Evolutionary conservation across 2,329 filamentous ascomycete genomes (phyloP), one percentile per base, ranked within the genome.

Genomic region (Fusarium robinianum): DNA sequence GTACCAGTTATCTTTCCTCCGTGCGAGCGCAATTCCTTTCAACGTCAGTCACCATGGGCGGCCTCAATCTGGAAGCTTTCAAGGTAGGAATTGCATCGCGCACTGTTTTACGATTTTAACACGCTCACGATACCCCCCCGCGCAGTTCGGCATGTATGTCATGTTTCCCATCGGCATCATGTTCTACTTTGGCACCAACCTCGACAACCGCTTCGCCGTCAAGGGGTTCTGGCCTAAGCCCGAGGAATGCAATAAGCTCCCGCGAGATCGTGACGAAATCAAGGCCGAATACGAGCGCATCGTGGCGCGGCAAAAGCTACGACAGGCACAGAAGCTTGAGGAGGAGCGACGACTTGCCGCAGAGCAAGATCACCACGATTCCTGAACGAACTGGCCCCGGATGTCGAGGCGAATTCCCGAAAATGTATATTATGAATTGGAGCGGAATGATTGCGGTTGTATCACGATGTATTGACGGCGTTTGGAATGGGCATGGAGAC

Each of bases 111-210:
- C 19, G 27, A 27, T 31, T 12, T 16, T 16, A 23, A 33, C n/a
- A 32, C 31, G 31, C 32, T 53, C 18, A 57, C 29, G 25, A 36
- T 31, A 9, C 23, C 19, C 26, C 24, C 15, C 32, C 15, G 24
- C 29, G 43, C 52, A 96, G 92, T 99, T 99, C 70, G 91, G 92
- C 75, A 88, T 95, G 80, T 99, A 99, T 76, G 85, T 99, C 75
- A 86, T 96, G 80, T 99, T 99, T 73, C 94, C 94, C 12, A 97
- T 99, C 63, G 90, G 89, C 61, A 91, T 94, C 77, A 99, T 99
- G 94, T 97, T 95, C 79, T 99, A 99, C 77, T 99, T 97, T 71
- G 94, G 94, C 67, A 96, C 91, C 43, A 99, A 99, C 71, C 88
- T 99, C 66, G 94, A 99, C 72, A 80, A 86, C 57, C 86, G 90